Evolutionary conservation across 2,329 filamentous ascomycete species (phyloP), one percentile per base, ranked within the genome.

Genomic region (Lecanicillium sp.): DNA sequence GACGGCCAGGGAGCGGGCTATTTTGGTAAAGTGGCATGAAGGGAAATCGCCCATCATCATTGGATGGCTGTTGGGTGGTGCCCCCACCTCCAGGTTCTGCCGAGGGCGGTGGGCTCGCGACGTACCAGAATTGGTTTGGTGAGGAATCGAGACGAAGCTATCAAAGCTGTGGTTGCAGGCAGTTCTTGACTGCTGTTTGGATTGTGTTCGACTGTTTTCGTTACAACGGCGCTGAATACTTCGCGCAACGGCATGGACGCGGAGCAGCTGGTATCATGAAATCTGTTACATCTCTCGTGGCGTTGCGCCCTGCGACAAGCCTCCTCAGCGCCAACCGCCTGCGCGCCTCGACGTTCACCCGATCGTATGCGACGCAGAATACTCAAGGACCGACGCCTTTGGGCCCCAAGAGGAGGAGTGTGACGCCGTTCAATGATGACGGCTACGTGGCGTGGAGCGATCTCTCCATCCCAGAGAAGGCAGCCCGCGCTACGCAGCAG

Each of bases 381-480:
- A 69, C 68, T 51, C 56, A 73, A 17, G 63, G 62, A 17, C 55
- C 67, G 12, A 54, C 62, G 5, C 51, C 65, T 52, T 56, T 74
- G 11, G 60, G 67, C 11, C 63, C 81, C 21, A 78, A 75, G 54
- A 77, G 87, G 46, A 83, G 78, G 59, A 75, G 82, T 32, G 82
- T 96, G 21, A 95, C 90, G 0, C 79, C 91, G 0, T 83, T 90
- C 59, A 93, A 89, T 58, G 91, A 96, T 58, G 86, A 89, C 60
- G 91, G 91, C 7, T 76, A 78, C 54, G 82, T 95, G 1, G 80
- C 82, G 4, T 97, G 91, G 91, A 76, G 72, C 3, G 75, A 93
- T 47, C 77, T 97, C 2, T 89, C 84, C 1, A 71, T 69, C 0
- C 71, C 71, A 40, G 91, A 96, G 64, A 96, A 95, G 66, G 82